These are phyloP conservation scores for Phytophthora cryptogea DNA, from an alignment of 352 stramenopile species.

Conservation along the genomic window DNA sequence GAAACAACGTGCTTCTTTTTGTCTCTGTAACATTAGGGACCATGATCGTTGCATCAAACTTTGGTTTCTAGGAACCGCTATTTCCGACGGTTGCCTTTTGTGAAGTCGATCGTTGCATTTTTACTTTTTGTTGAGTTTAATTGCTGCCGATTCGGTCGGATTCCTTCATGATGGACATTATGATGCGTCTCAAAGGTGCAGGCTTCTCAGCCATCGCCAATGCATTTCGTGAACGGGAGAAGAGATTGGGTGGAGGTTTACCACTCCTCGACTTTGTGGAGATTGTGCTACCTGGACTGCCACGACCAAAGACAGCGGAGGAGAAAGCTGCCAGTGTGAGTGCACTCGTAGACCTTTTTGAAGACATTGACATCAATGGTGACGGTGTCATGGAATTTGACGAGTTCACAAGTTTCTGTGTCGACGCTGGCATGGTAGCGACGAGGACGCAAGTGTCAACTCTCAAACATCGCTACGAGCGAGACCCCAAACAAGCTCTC, in stretches of 20 bases:
- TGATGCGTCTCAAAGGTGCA: constrained; percentile 80
- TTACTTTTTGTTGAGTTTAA: constrained; percentile 1
- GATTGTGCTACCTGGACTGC: constrained; percentile 70
- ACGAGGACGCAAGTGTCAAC: constrained; percentile 45
- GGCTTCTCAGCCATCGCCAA: constrained; percentile 82
- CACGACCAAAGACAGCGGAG: constrained; percentile 39
- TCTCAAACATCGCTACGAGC: constrained; percentile 79
- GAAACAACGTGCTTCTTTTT: background rate
- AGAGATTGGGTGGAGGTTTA: constrained; percentile 57
- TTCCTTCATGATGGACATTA: constrained; percentile 64
- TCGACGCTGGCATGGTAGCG: constrained; percentile 84
- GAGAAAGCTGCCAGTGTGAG: constrained; percentile 61
- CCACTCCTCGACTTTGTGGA: constrained; percentile 80
- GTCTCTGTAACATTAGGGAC: too few species aligned
- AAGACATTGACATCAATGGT: constrained; percentile 90
- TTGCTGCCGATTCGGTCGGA: background rate
- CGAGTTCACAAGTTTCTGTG: constrained; percentile 88
- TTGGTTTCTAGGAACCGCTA: background rate
- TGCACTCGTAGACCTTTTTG: constrained; percentile 78
- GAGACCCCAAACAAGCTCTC: constrained; percentile 55
- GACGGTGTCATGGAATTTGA: constrained; percentile 86
- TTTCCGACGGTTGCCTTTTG: constrained; percentile 8
- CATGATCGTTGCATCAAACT: too few species aligned
- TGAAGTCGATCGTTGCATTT: constrained; percentile 1
- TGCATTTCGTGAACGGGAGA: constrained; percentile 71